Evolutionary conservation across 2,329 filamentous ascomycete species (phyloP).

Genomic region (Fusarium papillatum): DNA sequence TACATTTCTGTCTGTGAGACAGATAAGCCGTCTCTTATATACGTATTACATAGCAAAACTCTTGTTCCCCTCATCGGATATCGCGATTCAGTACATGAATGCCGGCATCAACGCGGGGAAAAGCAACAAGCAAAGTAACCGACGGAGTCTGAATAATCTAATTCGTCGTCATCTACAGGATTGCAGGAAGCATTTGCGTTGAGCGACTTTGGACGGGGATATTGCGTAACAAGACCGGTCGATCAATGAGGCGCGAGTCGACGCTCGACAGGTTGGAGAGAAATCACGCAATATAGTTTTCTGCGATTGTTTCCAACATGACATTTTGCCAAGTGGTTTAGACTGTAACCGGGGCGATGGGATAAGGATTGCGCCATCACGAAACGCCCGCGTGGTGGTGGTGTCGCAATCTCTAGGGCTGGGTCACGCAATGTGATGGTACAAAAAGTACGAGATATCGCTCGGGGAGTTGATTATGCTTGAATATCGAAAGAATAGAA

Average conservation of each 20-base stretch:
- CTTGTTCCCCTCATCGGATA: constrained; percentile 12
- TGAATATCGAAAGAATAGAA: neutral
- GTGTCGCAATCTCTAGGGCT: constrained; percentile 43
- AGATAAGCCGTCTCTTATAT: constrained; percentile 32
- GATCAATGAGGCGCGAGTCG: neutral
- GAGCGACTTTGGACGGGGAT: constrained; percentile 7
- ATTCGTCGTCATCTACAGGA: too few species aligned
- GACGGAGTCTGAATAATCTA: too few species aligned
- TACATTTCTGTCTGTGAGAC: neutral
- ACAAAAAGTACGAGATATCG: neutral
- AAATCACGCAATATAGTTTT: constrained; percentile 41
- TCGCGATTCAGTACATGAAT: constrained; percentile 21
- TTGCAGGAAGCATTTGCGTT: too few species aligned
- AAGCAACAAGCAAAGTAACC: neutral
- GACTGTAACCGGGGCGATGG: neutral
- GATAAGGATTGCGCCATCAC: constrained; percentile 40
- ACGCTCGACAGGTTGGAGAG: neutral
- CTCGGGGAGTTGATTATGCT: neutral
- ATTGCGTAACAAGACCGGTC: constrained; percentile 33
- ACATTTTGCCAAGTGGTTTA: neutral
- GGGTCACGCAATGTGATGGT: constrained; percentile 41
- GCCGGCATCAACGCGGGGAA: constrained; percentile 29
- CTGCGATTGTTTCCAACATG: neutral
- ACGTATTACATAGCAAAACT: neutral
- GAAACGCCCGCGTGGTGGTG: constrained; percentile 13